Percentiles rank a stretch among this genome's conserved stretches.
These are phyloP conservation scores for Kokia cookei DNA, from an alignment of 441 rosid genomes.

Conservation along the genomic window DNA sequence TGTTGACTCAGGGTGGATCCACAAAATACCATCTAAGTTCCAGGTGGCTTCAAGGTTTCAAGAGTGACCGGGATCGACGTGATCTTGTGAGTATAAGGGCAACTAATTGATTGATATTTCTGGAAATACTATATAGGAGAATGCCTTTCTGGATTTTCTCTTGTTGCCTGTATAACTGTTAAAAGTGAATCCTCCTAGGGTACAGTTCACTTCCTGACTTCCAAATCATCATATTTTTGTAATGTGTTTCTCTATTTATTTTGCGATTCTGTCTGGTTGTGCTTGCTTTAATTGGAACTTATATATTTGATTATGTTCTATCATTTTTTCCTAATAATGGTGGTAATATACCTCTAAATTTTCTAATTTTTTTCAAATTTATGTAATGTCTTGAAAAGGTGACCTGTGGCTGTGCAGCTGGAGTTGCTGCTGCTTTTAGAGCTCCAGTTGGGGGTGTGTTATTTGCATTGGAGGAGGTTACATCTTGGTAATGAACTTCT, in stretches of 20 bases:
- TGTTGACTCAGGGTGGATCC: conserved; percentile 76
- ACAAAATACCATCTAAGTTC: conserved; percentile 87
- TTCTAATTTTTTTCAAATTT: conserved; percentile 23
- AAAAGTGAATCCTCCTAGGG: neutral
- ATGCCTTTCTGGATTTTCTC: neutral
- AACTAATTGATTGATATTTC: neutral
- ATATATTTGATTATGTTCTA: neutral
- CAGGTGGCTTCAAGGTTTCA: conserved; percentile 90
- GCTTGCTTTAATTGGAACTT: neutral
- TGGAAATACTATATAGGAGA: neutral
- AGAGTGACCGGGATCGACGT: conserved; percentile 90
- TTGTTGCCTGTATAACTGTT: neutral
- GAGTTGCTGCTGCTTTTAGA: conserved; percentile 99
- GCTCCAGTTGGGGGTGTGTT: conserved; percentile 99
- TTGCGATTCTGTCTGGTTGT: neutral
- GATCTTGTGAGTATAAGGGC: conserved; percentile 73
- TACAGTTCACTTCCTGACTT: neutral
- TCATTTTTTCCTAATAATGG: conserved; percentile 4
- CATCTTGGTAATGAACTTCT: conserved; percentile 69
- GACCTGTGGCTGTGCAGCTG: conserved; percentile 99
- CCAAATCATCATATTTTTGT: neutral
- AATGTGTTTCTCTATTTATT: neutral
- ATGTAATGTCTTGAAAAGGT: conserved; percentile 66
- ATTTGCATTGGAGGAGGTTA: conserved; percentile 97
- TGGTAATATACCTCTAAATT: conserved; percentile 13